These are phyloP conservation scores for Hamigera avellanea DNA, from an alignment of 495 filamentous ascomycete genomes.

Conservation along the genomic window DNA sequence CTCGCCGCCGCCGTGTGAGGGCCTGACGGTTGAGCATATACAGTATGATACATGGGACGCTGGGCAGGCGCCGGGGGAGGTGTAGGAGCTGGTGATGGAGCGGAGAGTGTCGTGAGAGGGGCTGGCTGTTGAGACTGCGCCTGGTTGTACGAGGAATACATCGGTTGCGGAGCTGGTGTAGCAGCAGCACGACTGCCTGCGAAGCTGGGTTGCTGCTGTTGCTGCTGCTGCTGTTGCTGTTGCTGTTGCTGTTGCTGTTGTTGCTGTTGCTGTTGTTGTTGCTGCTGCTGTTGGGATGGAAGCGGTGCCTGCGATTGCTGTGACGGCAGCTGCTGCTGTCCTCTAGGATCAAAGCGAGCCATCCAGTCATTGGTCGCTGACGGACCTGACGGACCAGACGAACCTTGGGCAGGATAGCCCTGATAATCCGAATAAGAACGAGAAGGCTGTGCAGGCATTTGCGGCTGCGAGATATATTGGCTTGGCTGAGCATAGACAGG, in stretches of 20 bases:
- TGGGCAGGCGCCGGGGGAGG: slow-evolving; percentile 27
- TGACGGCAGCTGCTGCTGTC: slow-evolving; percentile 20
- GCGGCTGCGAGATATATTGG: slow-evolving; percentile 14
- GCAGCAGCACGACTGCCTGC: slow-evolving; percentile 9
- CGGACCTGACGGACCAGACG: slow-evolving; percentile 14
- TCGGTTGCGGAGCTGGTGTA: slow-evolving; percentile 14
- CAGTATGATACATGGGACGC: slow-evolving; percentile 22
- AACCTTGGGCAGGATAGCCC: slow-evolving; percentile 14
- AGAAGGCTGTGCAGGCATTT: slow-evolving; percentile 4
- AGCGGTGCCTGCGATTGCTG: slow-evolving; percentile 14
- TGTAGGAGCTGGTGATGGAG: slow-evolving; percentile 28
- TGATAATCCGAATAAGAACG: slow-evolving; percentile 27
- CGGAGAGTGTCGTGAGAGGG: slow-evolving; percentile 16
- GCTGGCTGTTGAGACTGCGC: slow-evolving; percentile 15
- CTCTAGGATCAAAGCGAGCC: slow-evolving; percentile 33
- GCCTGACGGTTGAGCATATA: slow-evolving; percentile 21
- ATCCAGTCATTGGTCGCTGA: slow-evolving; percentile 34
- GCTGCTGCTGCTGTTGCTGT: slow-evolving; percentile 2
- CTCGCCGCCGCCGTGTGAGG: slow-evolving; percentile 12
- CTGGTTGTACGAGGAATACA: slow-evolving; percentile 21
- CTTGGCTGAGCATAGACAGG: slow-evolving; percentile 17
- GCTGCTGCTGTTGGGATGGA: slow-evolving; percentile 4
- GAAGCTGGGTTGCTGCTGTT: slow-evolving; percentile 8
- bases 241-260: slow-evolving; percentile 4
- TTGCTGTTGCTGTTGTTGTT: neutral